These are phyloP conservation scores for Cryptococcus maquisensis DNA, from an alignment of 1,284 basidiomycete genomes.

Conservation along the genomic window DNA sequence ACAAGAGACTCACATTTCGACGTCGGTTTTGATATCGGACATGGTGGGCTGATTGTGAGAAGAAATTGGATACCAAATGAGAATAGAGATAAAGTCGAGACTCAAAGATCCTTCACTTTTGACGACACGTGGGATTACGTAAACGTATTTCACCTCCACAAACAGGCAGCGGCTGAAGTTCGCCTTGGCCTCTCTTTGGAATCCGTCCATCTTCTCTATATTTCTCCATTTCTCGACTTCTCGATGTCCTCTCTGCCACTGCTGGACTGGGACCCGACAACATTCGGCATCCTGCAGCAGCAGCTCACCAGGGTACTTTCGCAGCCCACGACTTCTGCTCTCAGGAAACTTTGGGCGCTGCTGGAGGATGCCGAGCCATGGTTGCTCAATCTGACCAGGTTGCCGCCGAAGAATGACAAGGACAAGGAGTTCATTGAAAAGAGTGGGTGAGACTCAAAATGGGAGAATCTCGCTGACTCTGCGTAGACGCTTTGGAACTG, in stretches of 20 bases:
- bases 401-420: constrained; percentile 32
- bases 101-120: not conserved
- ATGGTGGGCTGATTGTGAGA: constrained; percentile 9
- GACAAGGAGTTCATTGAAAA: constrained; percentile 37
- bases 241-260: constrained; percentile 27
- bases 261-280: constrained; percentile 37
- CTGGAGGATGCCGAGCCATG: constrained; percentile 41
- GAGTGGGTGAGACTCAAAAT: constrained; percentile 15
- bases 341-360: constrained; percentile 28
- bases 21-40: constrained; percentile 17
- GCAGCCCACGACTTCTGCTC: constrained; percentile 35
- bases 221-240: not conserved
- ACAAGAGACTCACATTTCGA: constrained; percentile 23
- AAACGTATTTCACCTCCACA: not conserved
- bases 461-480: not conserved
- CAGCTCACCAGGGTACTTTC: constrained; percentile 32
- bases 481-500: constrained; percentile 21
- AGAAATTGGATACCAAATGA: not conserved
- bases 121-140: not conserved
- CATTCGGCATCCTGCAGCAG: constrained; percentile 37
- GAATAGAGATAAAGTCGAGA: not conserved
- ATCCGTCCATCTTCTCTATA: not conserved
- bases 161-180: not conserved
- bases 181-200: not conserved
- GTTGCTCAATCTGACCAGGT: constrained; percentile 32